These are phyloP conservation scores for Paraurostyla sp. DNA, from an alignment of 73 alveolate species.

Conservation along the genomic window DNA sequence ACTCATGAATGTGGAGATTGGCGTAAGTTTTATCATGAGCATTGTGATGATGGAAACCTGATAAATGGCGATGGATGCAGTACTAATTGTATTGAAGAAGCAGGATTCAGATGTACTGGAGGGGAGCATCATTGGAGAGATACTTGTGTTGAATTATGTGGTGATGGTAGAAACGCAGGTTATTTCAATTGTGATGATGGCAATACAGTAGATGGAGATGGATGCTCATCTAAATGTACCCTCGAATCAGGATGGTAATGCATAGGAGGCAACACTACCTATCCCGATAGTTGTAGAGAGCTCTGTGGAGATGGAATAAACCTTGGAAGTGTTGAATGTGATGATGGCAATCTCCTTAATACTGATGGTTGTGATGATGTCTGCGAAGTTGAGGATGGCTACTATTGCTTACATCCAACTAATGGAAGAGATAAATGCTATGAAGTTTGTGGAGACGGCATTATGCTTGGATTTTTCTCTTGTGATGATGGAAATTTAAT, in stretches of 20 bases:
- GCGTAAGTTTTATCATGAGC: slow-evolving; percentile 44
- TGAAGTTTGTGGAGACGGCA: slow-evolving; percentile 68
- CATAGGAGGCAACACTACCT: slow-evolving; percentile 60
- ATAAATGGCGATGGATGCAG: slow-evolving; percentile 74
- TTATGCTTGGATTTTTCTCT: slow-evolving; percentile 24
- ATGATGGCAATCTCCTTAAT: slow-evolving; percentile 73
- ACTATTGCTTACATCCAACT: slow-evolving; percentile 52
- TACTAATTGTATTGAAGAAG: slow-evolving; percentile 67
- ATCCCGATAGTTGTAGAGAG: slow-evolving; percentile 66
- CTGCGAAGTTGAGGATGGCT: slow-evolving; percentile 70
- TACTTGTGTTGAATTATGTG: slow-evolving; percentile 73
- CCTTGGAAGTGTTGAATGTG: slow-evolving; percentile 68
- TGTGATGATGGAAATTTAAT: slow-evolving; percentile 58
- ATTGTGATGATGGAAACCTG: slow-evolving; percentile 78
- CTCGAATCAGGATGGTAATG: slow-evolving; percentile 72
- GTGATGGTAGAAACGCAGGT: slow-evolving; percentile 68
- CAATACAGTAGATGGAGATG: slow-evolving; percentile 76
- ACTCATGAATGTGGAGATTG: slow-evolving; percentile 56
- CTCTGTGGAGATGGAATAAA: slow-evolving; percentile 75
- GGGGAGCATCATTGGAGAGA: slow-evolving; percentile 42
- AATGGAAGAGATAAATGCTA: slow-evolving; percentile 45
- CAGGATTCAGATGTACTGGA: slow-evolving; percentile 75
- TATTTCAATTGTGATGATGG: slow-evolving; percentile 78
- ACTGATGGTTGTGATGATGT: slow-evolving; percentile 71
- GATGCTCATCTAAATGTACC: slow-evolving; percentile 70